phyloP scores from a whole-genome alignment of 805 yeast species.

The Kluyveromyces aestuarii region DNA sequence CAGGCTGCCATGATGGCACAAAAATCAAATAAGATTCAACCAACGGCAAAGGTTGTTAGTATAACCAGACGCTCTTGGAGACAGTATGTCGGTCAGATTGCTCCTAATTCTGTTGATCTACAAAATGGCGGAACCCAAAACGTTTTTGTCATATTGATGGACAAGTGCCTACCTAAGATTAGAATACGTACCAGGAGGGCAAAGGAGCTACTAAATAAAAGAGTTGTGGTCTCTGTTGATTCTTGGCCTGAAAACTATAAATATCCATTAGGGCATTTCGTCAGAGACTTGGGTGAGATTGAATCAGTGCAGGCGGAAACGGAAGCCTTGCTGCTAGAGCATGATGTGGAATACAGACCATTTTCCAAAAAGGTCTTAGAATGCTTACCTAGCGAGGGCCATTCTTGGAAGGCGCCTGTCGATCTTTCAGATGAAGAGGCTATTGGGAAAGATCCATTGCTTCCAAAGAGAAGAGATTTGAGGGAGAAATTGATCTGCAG shows the following conservation, averaged over 20 bases:
- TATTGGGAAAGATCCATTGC: slow-evolving; percentile 36
- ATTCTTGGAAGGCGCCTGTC: slow-evolving; percentile 83
- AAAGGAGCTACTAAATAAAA: slow-evolving; percentile 69
- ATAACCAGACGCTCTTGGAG: slow-evolving; percentile 90
- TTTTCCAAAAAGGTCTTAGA: slow-evolving; percentile 85
- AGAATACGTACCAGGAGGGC: slow-evolving; percentile 85
- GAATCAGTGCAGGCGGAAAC: slow-evolving; percentile 95
- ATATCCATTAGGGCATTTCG: slow-evolving; percentile 91
- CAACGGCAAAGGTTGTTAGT: slow-evolving; percentile 92
- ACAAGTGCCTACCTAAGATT: slow-evolving; percentile 76
- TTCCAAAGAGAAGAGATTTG: slow-evolving; percentile 64
- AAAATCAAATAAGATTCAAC: slow-evolving; percentile 48
- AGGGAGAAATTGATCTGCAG: slow-evolving; percentile 88
- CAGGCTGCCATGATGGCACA: slow-evolving; percentile 68
- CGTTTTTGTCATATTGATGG: slow-evolving; percentile 84
- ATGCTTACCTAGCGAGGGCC: slow-evolving; percentile 91
- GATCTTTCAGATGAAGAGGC: slow-evolving; percentile 45
- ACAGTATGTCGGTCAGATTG: slow-evolving; percentile 87
- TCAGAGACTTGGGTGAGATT: slow-evolving; percentile 77
- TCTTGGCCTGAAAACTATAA: slow-evolving; percentile 82
- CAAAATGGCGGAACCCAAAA: slow-evolving; percentile 55
- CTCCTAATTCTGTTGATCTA: slow-evolving; percentile 61
- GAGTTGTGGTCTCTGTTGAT: slow-evolving; percentile 88
- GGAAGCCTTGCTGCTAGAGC: slow-evolving; percentile 86
- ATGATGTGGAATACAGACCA: slow-evolving; percentile 94